Percentiles rank a stretch among this genome's conserved stretches.
phyloP scores from a whole-genome alignment of 83 land plant genomes.

The Thuja plicata region DNA sequence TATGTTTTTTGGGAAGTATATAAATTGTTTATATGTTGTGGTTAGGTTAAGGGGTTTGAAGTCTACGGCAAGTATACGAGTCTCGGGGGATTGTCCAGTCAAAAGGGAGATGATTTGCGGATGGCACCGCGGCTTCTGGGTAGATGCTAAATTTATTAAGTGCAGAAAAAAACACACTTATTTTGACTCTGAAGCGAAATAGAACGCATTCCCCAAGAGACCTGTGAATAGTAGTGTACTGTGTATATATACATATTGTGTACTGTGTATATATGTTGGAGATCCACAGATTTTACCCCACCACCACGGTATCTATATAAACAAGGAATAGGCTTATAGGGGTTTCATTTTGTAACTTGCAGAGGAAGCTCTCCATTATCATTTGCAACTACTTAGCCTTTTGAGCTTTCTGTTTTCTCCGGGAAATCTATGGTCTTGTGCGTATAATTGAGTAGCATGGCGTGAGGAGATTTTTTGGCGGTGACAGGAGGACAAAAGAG shows the following conservation, averaged over 20 bases:
- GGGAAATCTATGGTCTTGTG: not conserved
- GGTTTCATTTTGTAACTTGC: not conserved
- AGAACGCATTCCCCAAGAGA: not conserved
- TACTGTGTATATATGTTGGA: not conserved
- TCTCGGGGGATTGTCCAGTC: slow-evolving; percentile 1
- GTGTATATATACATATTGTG: not conserved
- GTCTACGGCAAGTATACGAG: not conserved
- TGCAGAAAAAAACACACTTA: too few species aligned
- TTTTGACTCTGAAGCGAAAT: not conserved
- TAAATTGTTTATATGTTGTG: not conserved
- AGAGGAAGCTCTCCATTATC: not conserved
- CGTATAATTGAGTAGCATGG: not conserved
- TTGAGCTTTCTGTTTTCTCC: not conserved
- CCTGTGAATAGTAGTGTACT: not conserved
- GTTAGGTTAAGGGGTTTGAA: not conserved
- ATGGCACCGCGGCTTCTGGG: not conserved
- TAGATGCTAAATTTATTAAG: not conserved
- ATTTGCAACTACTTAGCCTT: not conserved
- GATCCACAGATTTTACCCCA: not conserved
- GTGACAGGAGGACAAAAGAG: not conserved
- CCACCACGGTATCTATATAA: not conserved
- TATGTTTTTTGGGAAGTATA: not conserved
- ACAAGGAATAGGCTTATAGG: not conserved
- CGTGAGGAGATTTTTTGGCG: not conserved
- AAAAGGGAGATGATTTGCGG: not conserved